phyloP scores from a whole-genome alignment of 345 rosid genomes.

The Xanthoceras sorbifolium region DNA sequence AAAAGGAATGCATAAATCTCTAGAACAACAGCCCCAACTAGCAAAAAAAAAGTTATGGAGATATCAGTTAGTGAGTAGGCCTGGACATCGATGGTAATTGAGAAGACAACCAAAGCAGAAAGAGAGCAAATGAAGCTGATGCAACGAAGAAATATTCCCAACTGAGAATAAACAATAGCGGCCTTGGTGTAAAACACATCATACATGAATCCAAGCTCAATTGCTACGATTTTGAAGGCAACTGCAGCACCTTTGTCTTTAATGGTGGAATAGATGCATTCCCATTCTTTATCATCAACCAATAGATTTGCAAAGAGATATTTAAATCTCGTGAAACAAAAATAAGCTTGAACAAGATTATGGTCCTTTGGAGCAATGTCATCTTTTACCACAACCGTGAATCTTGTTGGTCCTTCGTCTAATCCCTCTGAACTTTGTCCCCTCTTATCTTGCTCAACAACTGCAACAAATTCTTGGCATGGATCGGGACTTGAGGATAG shows the following conservation, averaged over 20 bases:
- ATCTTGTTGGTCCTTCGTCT: too few relatives aligned
- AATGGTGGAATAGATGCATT: not conserved
- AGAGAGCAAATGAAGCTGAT: too few relatives aligned
- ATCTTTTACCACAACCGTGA: too few relatives aligned
- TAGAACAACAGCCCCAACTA: too few relatives aligned
- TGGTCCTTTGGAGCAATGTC: too few relatives aligned
- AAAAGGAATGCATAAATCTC: too few relatives aligned
- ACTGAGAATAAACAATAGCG: too few relatives aligned
- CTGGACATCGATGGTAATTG: not conserved
- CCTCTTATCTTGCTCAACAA: too few relatives aligned
- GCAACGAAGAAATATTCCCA: too few relatives aligned
- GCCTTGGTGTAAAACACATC: too few relatives aligned
- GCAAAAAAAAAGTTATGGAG: not conserved
- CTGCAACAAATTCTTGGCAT: not conserved
- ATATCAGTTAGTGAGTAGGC: not conserved
- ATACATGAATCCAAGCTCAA: slow-evolving; percentile 19
- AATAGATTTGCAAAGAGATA: not conserved
- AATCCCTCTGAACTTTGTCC: too few relatives aligned
- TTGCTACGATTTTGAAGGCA: slow-evolving; percentile 25
- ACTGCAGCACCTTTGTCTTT: not conserved
- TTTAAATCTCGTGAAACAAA: not conserved
- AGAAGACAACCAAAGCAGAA: not conserved
- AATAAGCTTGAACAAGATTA: not conserved
- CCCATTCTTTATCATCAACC: not conserved
- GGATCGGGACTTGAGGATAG: not conserved